Percentiles rank a stretch among this genome's conserved stretches.
phyloP scores from a whole-genome alignment of 164 flowering plant species.

The Annona squamosa region DNA sequence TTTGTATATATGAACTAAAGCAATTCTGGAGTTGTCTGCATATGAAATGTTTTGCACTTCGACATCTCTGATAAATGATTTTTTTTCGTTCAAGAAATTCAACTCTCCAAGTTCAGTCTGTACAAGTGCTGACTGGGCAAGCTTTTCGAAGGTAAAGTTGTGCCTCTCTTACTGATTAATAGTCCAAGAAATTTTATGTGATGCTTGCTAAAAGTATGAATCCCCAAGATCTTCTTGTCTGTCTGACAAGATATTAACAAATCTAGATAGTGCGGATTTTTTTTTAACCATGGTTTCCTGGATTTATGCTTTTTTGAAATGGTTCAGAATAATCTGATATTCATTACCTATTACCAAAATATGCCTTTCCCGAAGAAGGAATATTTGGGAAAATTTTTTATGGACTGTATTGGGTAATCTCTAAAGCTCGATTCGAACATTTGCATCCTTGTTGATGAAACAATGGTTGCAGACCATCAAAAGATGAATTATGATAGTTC shows the following conservation, averaged over 20 bases:
- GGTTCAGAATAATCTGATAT: too few relatives aligned
- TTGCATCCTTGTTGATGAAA: neutral
- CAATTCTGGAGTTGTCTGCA: neutral
- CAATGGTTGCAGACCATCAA: neutral
- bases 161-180: neutral
- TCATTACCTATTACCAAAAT: too few relatives aligned
- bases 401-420: too few relatives aligned
- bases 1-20: neutral
- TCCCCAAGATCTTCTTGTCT: too few relatives aligned
- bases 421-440: neutral
- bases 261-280: too few relatives aligned
- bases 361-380: too few relatives aligned
- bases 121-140: conserved; percentile 66
- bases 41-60: neutral
- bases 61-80: neutral
- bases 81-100: conserved; percentile 42
- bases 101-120: conserved; percentile 81
- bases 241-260: too few relatives aligned
- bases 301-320: too few relatives aligned
- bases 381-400: too few relatives aligned
- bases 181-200: neutral
- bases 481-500: neutral
- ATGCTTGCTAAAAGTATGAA: too few relatives aligned
- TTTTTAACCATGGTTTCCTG: too few relatives aligned
- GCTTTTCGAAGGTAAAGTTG: conserved; percentile 62